These are phyloP conservation scores for Oryza coarctata DNA, from an alignment of 176 grass and related monocot genomes.

Conservation along the genomic window DNA sequence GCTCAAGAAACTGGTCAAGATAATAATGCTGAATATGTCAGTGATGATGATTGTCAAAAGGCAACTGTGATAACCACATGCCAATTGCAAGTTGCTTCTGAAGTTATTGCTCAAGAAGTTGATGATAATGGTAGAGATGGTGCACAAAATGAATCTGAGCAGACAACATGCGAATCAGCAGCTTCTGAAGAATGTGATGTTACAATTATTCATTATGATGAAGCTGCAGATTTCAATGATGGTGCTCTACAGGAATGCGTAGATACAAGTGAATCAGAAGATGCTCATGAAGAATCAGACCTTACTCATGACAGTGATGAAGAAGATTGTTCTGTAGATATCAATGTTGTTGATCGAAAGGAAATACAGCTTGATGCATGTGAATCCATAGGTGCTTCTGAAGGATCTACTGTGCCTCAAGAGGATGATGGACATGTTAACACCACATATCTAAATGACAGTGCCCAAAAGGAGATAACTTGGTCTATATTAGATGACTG, in stretches of 20 bases:
- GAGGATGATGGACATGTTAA: neutral
- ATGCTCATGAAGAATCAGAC: slow-evolving; percentile 14
- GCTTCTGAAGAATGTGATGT: slow-evolving; percentile 27
- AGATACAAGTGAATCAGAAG: slow-evolving; percentile 10
- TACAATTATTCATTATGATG: slow-evolving; percentile 16
- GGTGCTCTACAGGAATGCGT: slow-evolving; percentile 8
- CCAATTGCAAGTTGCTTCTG: slow-evolving; percentile 10
- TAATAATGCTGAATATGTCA: neutral
- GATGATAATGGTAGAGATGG: neutral
- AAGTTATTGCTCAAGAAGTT: slow-evolving; percentile 19
- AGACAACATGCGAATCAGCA: slow-evolving; percentile 10
- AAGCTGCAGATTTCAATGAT: neutral
- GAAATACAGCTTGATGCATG: neutral
- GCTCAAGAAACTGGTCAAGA: neutral
- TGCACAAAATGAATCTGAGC: neutral
- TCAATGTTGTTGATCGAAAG: neutral
- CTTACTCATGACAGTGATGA: neutral
- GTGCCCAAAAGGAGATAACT: neutral
- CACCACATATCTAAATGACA: neutral
- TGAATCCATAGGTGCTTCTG: neutral
- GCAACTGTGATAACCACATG: neutral
- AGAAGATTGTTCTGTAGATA: neutral
- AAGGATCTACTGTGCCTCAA: slow-evolving; percentile 16
- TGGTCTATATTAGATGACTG: neutral
- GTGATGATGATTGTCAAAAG: neutral